Evolutionary conservation across 108 stramenopile species (phyloP).

Genomic region (Thalassiosira profunda): DNA sequence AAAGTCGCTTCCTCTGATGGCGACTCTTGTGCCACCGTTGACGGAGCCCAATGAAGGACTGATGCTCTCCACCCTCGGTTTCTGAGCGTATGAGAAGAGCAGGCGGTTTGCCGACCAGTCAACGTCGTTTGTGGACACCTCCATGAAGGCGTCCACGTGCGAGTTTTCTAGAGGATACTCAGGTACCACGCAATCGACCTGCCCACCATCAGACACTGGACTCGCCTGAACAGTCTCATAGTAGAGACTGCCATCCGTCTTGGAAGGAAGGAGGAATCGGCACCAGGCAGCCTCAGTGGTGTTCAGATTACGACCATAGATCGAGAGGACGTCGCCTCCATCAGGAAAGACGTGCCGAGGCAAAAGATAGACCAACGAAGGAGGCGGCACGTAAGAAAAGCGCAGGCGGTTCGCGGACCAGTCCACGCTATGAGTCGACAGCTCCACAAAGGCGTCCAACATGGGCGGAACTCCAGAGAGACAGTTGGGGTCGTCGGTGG

Average conservation of each 20-base stretch:
- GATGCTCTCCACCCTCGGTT: constrained; percentile 24
- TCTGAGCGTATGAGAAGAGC: constrained; percentile 23
- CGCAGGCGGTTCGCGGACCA: constrained; percentile 9
- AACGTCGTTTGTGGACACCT: constrained; percentile 41
- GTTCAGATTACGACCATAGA: constrained; percentile 26
- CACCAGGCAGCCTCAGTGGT: constrained; percentile 25
- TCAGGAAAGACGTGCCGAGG: constrained; percentile 21
- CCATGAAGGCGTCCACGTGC: constrained; percentile 26
- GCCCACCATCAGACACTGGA: not conserved
- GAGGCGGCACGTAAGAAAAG: constrained; percentile 22
- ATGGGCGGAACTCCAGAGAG: not conserved
- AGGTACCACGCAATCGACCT: constrained; percentile 21
- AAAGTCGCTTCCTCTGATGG: constrained; percentile 37
- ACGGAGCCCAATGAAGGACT: constrained; percentile 32
- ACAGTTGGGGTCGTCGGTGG: constrained; percentile 65
- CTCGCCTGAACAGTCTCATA: constrained; percentile 1
- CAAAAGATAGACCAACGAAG: constrained; percentile 2
- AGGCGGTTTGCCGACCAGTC: constrained; percentile 33
- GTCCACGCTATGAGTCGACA: constrained; percentile 7
- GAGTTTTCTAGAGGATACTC: constrained; percentile 1
- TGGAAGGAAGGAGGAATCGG: constrained; percentile 8
- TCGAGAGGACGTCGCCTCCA: constrained; percentile 18
- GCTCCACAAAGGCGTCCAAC: not conserved
- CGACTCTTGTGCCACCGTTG: constrained; percentile 37
- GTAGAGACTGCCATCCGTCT: not conserved